These are phyloP conservation scores for Aspergillus steynii DNA, from an alignment of 495 filamentous ascomycete species.

Conservation along the genomic window DNA sequence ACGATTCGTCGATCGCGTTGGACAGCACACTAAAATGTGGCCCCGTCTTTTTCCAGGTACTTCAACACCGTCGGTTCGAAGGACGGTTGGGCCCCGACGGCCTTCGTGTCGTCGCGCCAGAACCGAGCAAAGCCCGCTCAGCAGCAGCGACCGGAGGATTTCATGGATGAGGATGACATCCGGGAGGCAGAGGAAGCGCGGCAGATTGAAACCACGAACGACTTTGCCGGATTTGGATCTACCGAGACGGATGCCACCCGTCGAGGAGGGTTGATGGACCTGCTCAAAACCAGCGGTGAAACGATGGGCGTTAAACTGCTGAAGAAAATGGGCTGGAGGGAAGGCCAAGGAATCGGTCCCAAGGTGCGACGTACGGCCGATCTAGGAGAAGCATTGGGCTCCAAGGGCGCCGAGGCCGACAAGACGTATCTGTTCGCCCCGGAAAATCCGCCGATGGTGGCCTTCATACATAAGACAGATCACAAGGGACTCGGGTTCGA, in stretches of 20 bases:
- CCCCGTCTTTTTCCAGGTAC: conserved; percentile 57
- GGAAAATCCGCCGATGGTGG: conserved; percentile 74
- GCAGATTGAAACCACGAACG: conserved; percentile 66
- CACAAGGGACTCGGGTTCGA: conserved; percentile 80
- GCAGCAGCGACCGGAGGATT: conserved; percentile 80
- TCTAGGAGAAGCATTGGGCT: conserved; percentile 54
- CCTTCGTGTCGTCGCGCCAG: conserved; percentile 86
- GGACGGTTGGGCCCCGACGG: conserved; percentile 92
- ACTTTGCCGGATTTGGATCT: conserved; percentile 76
- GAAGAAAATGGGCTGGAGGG: conserved; percentile 94
- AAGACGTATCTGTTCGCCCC: conserved; percentile 84
- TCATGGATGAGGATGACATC: conserved; percentile 97
- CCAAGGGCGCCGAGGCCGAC: conserved; percentile 35
- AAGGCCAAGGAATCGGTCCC: conserved; percentile 89
- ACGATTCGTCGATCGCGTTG: conserved; percentile 22
- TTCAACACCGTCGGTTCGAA: conserved; percentile 98
- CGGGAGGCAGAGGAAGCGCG: conserved; percentile 79
- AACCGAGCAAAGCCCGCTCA: conserved; percentile 70
- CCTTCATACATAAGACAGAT: conserved; percentile 74
- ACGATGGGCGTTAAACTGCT: conserved; percentile 88
- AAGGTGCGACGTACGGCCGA: conserved; percentile 77
- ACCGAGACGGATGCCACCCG: conserved; percentile 56
- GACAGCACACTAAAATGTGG: conserved; percentile 32
- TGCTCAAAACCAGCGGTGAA: conserved; percentile 74
- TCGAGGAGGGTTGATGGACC: conserved; percentile 66